Percentiles rank a stretch among this genome's conserved stretches.
Conservation (phyloP, 805 yeast species). For the Wickerhamiella azyma region DNA sequence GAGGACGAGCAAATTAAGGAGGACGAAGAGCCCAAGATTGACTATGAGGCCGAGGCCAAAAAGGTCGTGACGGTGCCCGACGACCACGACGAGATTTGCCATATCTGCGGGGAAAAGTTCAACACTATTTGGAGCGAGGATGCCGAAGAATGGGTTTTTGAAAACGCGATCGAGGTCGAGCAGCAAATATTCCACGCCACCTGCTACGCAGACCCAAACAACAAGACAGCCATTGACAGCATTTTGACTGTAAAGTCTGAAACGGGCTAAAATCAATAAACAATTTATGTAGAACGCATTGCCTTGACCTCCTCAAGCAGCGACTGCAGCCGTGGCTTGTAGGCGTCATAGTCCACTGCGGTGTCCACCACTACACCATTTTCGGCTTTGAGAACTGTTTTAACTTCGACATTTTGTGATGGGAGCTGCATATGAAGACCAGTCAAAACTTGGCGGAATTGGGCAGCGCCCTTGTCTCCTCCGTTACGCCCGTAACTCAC, state of each 20-base stretch:
- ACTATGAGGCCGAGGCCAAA: slow-evolving; percentile 21
- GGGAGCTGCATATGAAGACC: background rate
- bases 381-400: background rate
- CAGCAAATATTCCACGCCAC: slow-evolving; percentile 47
- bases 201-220: slow-evolving; percentile 54
- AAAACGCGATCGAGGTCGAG: slow-evolving; percentile 41
- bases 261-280: background rate
- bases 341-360: background rate
- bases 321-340: background rate
- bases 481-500: slow-evolving; percentile 27
- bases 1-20: slow-evolving; percentile 32
- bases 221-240: slow-evolving; percentile 14
- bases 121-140: slow-evolving; percentile 58
- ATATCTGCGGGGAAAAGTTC: slow-evolving; percentile 55
- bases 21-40: slow-evolving; percentile 18
- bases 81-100: slow-evolving; percentile 49
- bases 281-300: too few species aligned
- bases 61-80: slow-evolving; percentile 54
- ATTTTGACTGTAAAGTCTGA: background rate
- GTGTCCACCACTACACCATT: background rate
- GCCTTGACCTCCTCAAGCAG: background rate
- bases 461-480: slow-evolving; percentile 21
- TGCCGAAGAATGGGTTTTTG: slow-evolving; percentile 73
- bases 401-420: background rate
- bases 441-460: slow-evolving; percentile 12